Percentiles rank a stretch among this genome's conserved stretches.
Conservation (phyloP, 2,329 filamentous ascomycete species). For the Bipolaris victoriae region DNA sequence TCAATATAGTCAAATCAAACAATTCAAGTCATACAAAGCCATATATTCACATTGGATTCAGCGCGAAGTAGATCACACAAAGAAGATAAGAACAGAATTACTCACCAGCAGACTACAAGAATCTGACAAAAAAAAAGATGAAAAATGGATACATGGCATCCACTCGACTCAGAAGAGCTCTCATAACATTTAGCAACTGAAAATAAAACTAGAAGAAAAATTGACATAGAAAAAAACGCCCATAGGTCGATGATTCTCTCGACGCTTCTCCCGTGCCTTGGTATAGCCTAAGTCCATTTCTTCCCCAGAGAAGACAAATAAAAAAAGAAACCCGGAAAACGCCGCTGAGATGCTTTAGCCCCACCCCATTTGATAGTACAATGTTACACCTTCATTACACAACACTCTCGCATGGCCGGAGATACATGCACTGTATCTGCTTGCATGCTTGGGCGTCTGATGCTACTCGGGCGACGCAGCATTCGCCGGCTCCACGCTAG, state of each 20-base stretch:
- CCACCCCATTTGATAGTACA: not conserved
- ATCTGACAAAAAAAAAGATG: too few relatives aligned
- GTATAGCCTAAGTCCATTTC: not conserved
- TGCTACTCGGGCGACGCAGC: constrained; percentile 12
- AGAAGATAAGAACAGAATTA: too few relatives aligned
- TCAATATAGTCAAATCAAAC: too few relatives aligned
- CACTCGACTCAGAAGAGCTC: not conserved
- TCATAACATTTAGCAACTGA: not conserved
- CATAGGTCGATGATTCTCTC: not conserved
- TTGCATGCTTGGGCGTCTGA: not conserved
- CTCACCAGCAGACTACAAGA: too few relatives aligned
- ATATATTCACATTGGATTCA: too few relatives aligned
- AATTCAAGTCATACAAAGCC: too few relatives aligned
- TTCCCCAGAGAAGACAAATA: not conserved
- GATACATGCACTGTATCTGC: not conserved
- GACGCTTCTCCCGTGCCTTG: not conserved
- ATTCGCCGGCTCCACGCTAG: constrained; percentile 20
- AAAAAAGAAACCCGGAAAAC: not conserved
- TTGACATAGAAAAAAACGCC: not conserved
- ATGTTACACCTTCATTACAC: constrained; percentile 1
- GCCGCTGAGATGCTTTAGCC: not conserved
- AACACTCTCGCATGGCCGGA: not conserved
- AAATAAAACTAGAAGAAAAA: not conserved
- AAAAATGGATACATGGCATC: too few relatives aligned
- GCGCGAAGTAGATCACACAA: too few relatives aligned